phyloP scores from a whole-genome alignment of 177 flowering plant species.

The Vitis hybrid region DNA sequence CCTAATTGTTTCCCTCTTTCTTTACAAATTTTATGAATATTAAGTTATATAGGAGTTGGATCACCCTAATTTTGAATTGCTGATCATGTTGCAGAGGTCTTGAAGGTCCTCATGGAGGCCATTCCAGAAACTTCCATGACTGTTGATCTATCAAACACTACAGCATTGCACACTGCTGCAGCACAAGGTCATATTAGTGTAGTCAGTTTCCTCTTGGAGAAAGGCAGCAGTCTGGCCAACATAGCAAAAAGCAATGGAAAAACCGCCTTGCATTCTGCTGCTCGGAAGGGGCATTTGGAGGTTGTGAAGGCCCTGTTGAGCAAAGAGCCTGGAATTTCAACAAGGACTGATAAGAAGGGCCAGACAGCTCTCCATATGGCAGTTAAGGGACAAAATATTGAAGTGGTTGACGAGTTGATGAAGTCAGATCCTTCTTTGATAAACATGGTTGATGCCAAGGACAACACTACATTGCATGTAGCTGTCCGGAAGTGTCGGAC shows the following conservation, averaged over 20 bases:
- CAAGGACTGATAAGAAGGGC: conserved; percentile 38
- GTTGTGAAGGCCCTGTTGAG: conserved; percentile 34
- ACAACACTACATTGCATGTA: conserved; percentile 42
- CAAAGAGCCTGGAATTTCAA: conserved; percentile 26
- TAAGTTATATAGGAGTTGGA: too few species aligned
- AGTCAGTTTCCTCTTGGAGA: conserved; percentile 52
- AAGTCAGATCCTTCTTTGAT: conserved; percentile 23
- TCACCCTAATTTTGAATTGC: neutral
- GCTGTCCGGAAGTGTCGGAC: conserved; percentile 35
- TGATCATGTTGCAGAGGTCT: conserved; percentile 41
- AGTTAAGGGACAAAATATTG: conserved; percentile 36
- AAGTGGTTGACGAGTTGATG: conserved; percentile 32
- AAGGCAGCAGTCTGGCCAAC: conserved; percentile 21
- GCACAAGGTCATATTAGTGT: conserved; percentile 72
- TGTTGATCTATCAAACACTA: conserved; percentile 67
- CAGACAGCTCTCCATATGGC: conserved; percentile 56
- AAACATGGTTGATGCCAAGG: conserved; percentile 37
- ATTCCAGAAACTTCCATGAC: conserved; percentile 72
- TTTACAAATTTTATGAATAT: too few species aligned
- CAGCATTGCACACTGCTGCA: conserved; percentile 83
- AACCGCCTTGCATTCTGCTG: conserved; percentile 46
- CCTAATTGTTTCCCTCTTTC: too few species aligned
- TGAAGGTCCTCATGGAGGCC: conserved; percentile 62
- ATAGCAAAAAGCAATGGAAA: conserved; percentile 41
- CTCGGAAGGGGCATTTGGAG: conserved; percentile 41